These are phyloP conservation scores for Symbiodinium pilosum DNA, from an alignment of 73 alveolate genomes.

Conservation along the genomic window DNA sequence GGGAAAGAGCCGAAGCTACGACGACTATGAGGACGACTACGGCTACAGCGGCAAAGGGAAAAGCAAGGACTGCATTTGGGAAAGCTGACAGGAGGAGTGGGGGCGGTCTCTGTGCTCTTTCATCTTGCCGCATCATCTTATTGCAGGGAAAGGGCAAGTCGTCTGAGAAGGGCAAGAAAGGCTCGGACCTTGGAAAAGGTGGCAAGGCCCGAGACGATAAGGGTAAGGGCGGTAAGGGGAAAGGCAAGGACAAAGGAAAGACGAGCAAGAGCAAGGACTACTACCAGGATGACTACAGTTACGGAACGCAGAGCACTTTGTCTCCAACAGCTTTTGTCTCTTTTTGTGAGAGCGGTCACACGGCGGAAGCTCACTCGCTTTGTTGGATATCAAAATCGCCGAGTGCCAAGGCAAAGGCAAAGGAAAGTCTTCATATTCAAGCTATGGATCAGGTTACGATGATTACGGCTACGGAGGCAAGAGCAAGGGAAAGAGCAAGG, in stretches of 20 bases:
- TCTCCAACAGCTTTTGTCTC: neutral
- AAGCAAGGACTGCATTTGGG: neutral
- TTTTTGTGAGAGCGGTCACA: neutral
- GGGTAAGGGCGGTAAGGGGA: neutral
- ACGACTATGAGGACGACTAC: neutral
- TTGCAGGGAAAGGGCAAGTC: conserved; percentile 15
- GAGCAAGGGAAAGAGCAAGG: conserved; percentile 20
- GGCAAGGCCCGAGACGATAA: neutral
- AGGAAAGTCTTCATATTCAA: neutral
- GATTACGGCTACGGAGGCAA: conserved; percentile 26
- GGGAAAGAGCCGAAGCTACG: conserved; percentile 20
- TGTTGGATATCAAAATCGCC: too few relatives aligned
- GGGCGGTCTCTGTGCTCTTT: neutral
- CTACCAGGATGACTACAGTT: neutral
- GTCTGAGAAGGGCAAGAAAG: conserved; percentile 7
- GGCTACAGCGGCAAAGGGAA: conserved; percentile 13
- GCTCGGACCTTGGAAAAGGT: conserved; percentile 4
- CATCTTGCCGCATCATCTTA: neutral
- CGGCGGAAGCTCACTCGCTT: too few relatives aligned
- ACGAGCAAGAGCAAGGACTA: conserved; percentile 22
- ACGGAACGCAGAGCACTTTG: neutral
- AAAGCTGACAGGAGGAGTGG: too few relatives aligned
- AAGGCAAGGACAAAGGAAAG: conserved; percentile 20
- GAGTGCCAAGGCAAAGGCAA: conserved; percentile 8
- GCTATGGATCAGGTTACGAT: neutral